Evolutionary conservation across 805 yeast species (phyloP).

Genomic region (Metschnikowia kofuensis): DNA sequence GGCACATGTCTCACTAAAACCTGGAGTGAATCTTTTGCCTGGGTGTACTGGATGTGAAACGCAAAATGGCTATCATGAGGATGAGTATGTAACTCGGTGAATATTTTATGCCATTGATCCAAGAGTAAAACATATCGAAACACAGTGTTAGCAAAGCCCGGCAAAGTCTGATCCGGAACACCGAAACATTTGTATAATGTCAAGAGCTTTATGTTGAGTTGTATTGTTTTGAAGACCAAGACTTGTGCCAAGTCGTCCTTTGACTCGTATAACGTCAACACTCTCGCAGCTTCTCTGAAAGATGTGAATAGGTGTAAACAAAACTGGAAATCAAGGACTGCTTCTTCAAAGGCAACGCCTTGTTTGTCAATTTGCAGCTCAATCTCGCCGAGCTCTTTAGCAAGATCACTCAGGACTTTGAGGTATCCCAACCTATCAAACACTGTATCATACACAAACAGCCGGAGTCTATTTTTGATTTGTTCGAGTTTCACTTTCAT

Average conservation of each 20-base stretch:
- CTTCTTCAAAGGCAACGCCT: neutral
- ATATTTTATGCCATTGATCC: neutral
- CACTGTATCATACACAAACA: conserved; percentile 1
- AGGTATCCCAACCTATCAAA: neutral
- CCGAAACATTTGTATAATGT: neutral
- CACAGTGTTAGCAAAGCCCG: neutral
- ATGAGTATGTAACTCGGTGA: neutral
- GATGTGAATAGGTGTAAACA: neutral
- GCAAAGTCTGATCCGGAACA: neutral
- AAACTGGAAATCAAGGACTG: neutral
- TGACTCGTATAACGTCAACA: neutral
- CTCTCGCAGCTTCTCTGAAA: neutral
- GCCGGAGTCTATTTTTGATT: neutral
- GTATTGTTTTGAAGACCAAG: neutral
- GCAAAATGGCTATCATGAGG: neutral
- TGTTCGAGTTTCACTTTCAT: too few species aligned
- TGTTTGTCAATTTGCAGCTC: neutral
- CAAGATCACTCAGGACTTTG: too few species aligned
- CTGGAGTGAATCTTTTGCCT: neutral
- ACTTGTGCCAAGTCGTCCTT: neutral
- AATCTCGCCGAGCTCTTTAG: neutral
- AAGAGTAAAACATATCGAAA: neutral
- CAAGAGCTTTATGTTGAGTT: conserved; percentile 5
- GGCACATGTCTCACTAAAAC: neutral
- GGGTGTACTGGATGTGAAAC: neutral